Evolutionary conservation across 495 filamentous ascomycete species (phyloP), one percentile per base, ranked within the genome.

Genomic region (Delitschia confertaspora): DNA sequence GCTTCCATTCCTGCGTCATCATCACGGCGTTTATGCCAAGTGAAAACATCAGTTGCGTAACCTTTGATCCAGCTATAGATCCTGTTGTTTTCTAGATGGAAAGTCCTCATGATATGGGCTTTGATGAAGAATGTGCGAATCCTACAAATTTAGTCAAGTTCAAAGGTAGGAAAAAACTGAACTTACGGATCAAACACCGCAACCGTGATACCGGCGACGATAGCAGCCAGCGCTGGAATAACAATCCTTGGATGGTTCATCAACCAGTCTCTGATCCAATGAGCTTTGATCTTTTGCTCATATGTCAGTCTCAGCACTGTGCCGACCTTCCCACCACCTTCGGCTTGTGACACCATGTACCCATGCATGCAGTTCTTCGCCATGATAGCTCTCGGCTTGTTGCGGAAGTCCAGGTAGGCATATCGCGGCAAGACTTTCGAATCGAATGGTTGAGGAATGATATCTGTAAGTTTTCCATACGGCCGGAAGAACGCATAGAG

Each of bases 321-420:
- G 3, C 79, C 79, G n/a, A 59, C 55, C 51, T 80, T 83, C 11
- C 83, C 85, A 27, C 85, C 86, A 5, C 80, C 80, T 23, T 68
- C 65, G 11, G 54, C 55, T 30, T 70, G 67, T 37, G 69, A 57
- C 3, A 93, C 70, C 3, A 70, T 69, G 49, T 82, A 85, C 0
- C 91, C 93, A 62, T 96, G 93, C 66, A 95, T 69, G 65, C 89
- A 96, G 51, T 93, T 95, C 46, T 82, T 80, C 6, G 88, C 88
- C 73, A 88, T 85, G 38, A 91, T 81, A 3, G 86, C 76, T 55
- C 79, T 79, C 26, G 81, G 73, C 14, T 81, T 69, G 6, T 69
- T 65, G 4, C 71, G 63, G 55, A 88, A 95, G 47, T 88, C 82
- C 16, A 98, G 61, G 33, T 71, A 74, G 3, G 91, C 86, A 65